Evolutionary conservation across 805 yeast species (phyloP).

Genomic region (Candida piceae): DNA sequence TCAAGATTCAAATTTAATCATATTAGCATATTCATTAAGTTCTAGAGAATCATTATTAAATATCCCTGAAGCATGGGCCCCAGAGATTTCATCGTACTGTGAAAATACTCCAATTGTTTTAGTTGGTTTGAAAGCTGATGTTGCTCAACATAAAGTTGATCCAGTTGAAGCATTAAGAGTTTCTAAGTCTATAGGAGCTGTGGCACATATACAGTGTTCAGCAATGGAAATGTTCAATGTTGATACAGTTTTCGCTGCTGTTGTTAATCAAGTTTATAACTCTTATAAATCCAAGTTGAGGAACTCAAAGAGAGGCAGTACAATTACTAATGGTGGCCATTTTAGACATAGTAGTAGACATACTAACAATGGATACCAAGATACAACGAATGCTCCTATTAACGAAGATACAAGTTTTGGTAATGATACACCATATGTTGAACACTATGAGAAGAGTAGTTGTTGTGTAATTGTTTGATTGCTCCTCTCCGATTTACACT

Average conservation of each 20-base stretch:
- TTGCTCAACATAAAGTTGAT: conserved; percentile 33
- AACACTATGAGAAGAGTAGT: conserved; percentile 9
- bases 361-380: conserved; percentile 6
- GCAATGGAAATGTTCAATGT: conserved; percentile 68
- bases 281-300: conserved; percentile 10
- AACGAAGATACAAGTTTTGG: not conserved
- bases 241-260: conserved; percentile 55
- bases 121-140: conserved; percentile 80
- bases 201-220: conserved; percentile 73
- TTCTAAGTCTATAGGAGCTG: conserved; percentile 52
- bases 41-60: conserved; percentile 60
- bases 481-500: no score
- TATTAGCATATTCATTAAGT: conserved; percentile 73
- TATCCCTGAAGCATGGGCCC: conserved; percentile 79
- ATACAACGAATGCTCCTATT: conserved; percentile 3
- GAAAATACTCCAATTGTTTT: conserved; percentile 72
- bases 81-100: conserved; percentile 80
- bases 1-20: conserved; percentile 72
- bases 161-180: conserved; percentile 22
- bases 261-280: conserved; percentile 33
- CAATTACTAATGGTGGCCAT: conserved; percentile 10
- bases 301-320: conserved; percentile 15
- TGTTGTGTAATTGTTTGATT: conserved; percentile 11
- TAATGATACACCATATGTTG: conserved; percentile 6
- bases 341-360: conserved; percentile 19